Evolutionary conservation across 83 land plant genomes (phyloP), one percentile per base, ranked within the genome.

Genomic region (Thuja plicata): DNA sequence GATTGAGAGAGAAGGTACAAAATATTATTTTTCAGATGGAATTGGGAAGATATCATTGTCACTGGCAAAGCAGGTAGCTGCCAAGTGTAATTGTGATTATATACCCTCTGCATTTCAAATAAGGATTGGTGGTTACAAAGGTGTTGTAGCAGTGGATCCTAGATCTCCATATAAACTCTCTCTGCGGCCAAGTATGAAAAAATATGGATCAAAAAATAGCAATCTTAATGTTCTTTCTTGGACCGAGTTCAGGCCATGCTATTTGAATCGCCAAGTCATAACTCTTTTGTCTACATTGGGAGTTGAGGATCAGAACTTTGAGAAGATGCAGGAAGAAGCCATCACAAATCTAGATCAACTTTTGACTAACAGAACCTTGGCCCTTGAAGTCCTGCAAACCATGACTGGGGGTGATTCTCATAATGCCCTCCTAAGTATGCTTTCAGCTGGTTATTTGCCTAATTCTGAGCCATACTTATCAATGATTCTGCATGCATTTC

Each of bases 141-240:
- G 99, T 38, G 99, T 98, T 48, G 99, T 98, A 27, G 99, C 99
- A 9, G 91, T 97, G 52, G 95, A 98, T 94, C 99, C 99, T 9
- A 27, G 60, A 16, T 95, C 98, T 19, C n/a, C 73, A 3, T 46
- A n/a, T 54, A 98, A 98, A 89, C 89, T 98, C 15, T 95, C 97
- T 3, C 82, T 98, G 88, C 88, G 99, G 84, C 91, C 92, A 38
- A 98, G 99, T 90, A 98, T 98, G 99, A 89, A 46, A 85, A 98
- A 98, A 86, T 98, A 89, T 86, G 86, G 91, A 8, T 98, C 99
- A 38, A 86, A 88, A 0, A 92, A 94, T 74, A 93, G 78, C 50
- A 89, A 92, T 46, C 91, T 98, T 55, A 98, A 98, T 91, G 96
- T 98, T 34, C 91, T 98, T 35, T 88, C 89, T 37, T 96, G 91